Evolutionary conservation across 352 stramenopile species (phyloP).

Genomic region (Globisporangium recalcitrans): DNA sequence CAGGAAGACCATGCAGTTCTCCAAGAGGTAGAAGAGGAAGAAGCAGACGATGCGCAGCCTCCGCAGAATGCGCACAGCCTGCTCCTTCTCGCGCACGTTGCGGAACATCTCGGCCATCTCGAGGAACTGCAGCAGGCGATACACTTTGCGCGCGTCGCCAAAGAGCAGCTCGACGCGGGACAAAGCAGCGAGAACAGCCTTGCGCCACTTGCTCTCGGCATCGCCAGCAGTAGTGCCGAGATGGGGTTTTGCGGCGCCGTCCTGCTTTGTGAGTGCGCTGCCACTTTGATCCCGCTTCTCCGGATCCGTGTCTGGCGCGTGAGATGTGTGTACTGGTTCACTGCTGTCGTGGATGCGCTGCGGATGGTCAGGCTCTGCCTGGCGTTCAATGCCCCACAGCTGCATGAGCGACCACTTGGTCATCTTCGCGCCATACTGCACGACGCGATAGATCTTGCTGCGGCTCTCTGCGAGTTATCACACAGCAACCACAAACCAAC

Average conservation of each 20-base stretch:
- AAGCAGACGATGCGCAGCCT: constrained; percentile 48
- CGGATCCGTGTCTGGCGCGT: background rate
- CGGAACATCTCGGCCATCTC: constrained; percentile 55
- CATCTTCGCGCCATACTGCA: constrained; percentile 61
- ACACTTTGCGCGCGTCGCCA: constrained; percentile 51
- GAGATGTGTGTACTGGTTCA: background rate
- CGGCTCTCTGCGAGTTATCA: constrained; percentile 35
- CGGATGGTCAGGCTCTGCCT: background rate
- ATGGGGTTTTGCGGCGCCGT: background rate
- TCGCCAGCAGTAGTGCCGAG: background rate
- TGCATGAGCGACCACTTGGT: constrained; percentile 38
- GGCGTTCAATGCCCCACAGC: constrained; percentile 13
- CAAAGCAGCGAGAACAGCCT: constrained; percentile 20
- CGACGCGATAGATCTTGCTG: constrained; percentile 54
- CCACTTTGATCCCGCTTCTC: background rate
- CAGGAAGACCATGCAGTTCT: constrained; percentile 57
- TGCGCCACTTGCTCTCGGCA: background rate
- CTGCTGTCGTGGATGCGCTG: background rate
- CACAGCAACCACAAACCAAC: background rate
- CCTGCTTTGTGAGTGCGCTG: background rate
- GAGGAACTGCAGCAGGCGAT: constrained; percentile 60
- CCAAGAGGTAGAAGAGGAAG: constrained; percentile 58
- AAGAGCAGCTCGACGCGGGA: constrained; percentile 42
- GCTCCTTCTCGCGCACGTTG: constrained; percentile 29
- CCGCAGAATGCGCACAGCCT: constrained; percentile 28